These are phyloP conservation scores for Suillus cothurnatus DNA, from an alignment of 768 basidiomycete species.

Conservation along the genomic window DNA sequence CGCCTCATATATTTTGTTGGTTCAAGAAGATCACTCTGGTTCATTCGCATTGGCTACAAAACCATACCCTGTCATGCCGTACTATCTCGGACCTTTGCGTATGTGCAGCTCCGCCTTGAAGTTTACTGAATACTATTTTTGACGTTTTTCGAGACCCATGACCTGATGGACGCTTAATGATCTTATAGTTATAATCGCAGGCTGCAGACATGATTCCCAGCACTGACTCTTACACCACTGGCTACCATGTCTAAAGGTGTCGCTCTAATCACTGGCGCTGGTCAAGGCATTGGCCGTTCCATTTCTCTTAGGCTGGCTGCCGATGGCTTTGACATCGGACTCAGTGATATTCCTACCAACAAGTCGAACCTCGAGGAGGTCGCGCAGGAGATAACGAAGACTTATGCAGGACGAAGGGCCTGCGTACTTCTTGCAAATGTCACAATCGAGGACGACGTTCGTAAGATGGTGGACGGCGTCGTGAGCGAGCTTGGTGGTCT, in stretches of 20 bases:
- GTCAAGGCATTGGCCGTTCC: slow-evolving; percentile 28
- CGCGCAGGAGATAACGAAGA: slow-evolving; percentile 28
- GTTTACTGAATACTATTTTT: neutral
- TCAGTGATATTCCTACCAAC: slow-evolving; percentile 31
- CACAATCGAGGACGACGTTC: slow-evolving; percentile 42
- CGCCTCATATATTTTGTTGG: neutral
- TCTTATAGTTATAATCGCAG: neutral
- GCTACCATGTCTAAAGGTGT: slow-evolving; percentile 22
- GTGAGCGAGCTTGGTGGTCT: slow-evolving; percentile 41
- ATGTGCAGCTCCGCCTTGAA: neutral
- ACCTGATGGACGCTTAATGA: neutral
- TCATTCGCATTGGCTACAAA: neutral
- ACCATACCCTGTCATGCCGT: neutral
- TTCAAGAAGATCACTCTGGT: neutral
- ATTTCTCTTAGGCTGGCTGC: slow-evolving; percentile 36
- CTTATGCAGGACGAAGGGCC: slow-evolving; percentile 25
- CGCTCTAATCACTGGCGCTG: slow-evolving; percentile 40
- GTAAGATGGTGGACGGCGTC: slow-evolving; percentile 37
- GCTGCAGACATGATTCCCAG: neutral
- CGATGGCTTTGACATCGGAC: slow-evolving; percentile 34
- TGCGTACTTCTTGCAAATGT: slow-evolving; percentile 42
- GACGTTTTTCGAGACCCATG: neutral
- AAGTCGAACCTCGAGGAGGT: slow-evolving; percentile 27
- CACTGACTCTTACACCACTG: neutral
- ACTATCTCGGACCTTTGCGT: neutral